phyloP scores from a whole-genome alignment of 352 stramenopile species.

The Globisporangium spinosum region DNA sequence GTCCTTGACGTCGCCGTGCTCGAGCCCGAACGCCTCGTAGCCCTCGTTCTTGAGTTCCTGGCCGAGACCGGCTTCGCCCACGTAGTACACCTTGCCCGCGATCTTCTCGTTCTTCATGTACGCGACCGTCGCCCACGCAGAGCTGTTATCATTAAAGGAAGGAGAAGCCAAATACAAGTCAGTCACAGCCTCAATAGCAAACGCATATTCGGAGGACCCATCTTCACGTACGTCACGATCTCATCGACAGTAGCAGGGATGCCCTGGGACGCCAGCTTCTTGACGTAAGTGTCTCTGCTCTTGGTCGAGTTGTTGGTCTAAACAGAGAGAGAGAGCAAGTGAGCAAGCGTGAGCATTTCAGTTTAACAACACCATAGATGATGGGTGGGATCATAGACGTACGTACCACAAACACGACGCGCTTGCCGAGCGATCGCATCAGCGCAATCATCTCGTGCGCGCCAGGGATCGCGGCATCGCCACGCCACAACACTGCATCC shows the following conservation, averaged over 20 bases:
- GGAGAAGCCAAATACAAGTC: neutral
- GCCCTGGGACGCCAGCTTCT: slow-evolving; percentile 81
- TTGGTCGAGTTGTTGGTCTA: slow-evolving; percentile 88
- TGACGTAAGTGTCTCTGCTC: slow-evolving; percentile 74
- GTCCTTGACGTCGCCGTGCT: slow-evolving; percentile 64
- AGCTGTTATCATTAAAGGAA: slow-evolving; percentile 27
- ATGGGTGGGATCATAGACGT: neutral
- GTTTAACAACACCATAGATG: neutral
- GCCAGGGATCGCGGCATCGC: slow-evolving; percentile 56
- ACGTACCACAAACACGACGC: slow-evolving; percentile 78
- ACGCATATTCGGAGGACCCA: neutral
- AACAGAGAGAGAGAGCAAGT: neutral
- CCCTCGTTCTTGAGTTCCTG: slow-evolving; percentile 63
- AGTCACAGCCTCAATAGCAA: neutral
- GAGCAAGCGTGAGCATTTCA: neutral
- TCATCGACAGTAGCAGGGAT: slow-evolving; percentile 62
- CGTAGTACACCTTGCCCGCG: slow-evolving; percentile 77
- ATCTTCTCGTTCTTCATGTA: slow-evolving; percentile 81
- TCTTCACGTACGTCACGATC: slow-evolving; percentile 68
- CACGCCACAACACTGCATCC: slow-evolving; percentile 57
- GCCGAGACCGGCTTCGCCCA: slow-evolving; percentile 70
- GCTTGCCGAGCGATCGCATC: slow-evolving; percentile 72
- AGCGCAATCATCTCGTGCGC: slow-evolving; percentile 61
- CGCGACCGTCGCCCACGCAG: slow-evolving; percentile 74
- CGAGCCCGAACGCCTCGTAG: slow-evolving; percentile 65